Conservation (phyloP, 202 grass and related monocot genomes). For the Panicum virgatum region DNA sequence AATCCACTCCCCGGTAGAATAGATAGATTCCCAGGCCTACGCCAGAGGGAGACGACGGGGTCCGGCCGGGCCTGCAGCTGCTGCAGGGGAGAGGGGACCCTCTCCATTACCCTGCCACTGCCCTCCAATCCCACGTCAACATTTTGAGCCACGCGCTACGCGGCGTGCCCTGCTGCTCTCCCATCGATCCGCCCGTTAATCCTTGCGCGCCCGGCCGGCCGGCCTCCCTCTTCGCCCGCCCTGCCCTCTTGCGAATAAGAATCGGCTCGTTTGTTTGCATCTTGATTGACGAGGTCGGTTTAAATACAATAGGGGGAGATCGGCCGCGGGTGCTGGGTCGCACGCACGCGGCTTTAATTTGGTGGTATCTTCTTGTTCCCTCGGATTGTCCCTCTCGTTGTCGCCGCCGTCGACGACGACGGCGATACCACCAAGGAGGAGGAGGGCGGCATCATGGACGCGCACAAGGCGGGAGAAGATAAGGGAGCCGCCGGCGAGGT, state of each 20-base stretch:
- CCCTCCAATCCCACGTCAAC: conserved; percentile 31
- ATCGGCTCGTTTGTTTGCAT: neutral
- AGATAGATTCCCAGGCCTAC: conserved; percentile 20
- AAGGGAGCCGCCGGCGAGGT: conserved; percentile 35
- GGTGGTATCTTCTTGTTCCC: conserved; percentile 24
- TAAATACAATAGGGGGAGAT: conserved; percentile 29
- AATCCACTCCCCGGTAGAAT: conserved; percentile 18
- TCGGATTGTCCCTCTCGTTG: conserved; percentile 27
- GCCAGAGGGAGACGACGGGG: neutral
- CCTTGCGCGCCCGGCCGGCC: conserved; percentile 23
- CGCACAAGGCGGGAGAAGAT: conserved; percentile 16
- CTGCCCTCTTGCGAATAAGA: neutral
- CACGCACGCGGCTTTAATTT: neutral
- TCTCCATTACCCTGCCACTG: conserved; percentile 12
- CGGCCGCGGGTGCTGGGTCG: neutral
- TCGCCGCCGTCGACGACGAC: conserved; percentile 16
- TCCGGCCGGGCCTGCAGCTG: no score
- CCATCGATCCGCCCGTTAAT: neutral
- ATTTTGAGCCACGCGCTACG: conserved; percentile 40
- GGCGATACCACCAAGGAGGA: neutral
- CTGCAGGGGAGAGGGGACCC: no score
- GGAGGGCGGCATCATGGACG: neutral
- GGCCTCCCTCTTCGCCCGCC: conserved; percentile 6
- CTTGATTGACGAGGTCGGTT: neutral
- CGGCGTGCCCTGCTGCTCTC: neutral